Evolutionary conservation across 179 eudicot genomes (phyloP), one percentile per base, ranked within the genome.

Genomic region (Heliamphora pulchella): DNA sequence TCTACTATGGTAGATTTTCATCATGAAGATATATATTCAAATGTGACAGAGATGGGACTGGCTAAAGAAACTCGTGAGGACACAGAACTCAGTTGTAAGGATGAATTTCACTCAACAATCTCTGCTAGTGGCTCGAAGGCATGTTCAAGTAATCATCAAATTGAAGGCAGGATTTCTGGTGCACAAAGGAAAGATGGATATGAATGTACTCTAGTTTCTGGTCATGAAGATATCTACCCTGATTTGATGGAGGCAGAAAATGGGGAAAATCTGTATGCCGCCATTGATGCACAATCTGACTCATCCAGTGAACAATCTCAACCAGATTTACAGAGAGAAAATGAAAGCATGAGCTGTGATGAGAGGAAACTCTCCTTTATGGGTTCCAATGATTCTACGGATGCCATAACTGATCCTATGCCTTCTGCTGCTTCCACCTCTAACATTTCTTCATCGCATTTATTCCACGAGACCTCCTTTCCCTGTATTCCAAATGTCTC

Each of bases 11-110:
- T 31, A 72, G 76, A 80, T 31, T 71, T 81, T 58, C 22, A 50
- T 67, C 18, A n/a, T 51, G 84, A 79, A 22, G 75, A 55, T 71
- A 31, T 39, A 50, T n/a, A 55, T 78, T 80, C 84, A 75, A 62
- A 69, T 78, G 47, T 65, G 59, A 13, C 61, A 58, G 81, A 79
- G 62, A 73, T 46, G 5, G 79, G 67, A 64, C 80, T 14, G 55
- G 75, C 54, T 3, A 39, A 15, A 8, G 59, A 84, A 39, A 66
- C 81, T 65, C n/a, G 11, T 59, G 61, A 81, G 20, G 75, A 54
- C 13, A 11, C n/a, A 8, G 75, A 48, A 8, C 63, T 64, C 17
- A 53, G 15, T 57, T 67, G 58, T 67, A 80, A 17, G 47, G 41
- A 76, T 81, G 74, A 79, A 71, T 59, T 22, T 73, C 46, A 43